These are phyloP conservation scores for Cetraspora pellucida DNA, from an alignment of 192 early-diverging fungal genomes.

Conservation along the genomic window DNA sequence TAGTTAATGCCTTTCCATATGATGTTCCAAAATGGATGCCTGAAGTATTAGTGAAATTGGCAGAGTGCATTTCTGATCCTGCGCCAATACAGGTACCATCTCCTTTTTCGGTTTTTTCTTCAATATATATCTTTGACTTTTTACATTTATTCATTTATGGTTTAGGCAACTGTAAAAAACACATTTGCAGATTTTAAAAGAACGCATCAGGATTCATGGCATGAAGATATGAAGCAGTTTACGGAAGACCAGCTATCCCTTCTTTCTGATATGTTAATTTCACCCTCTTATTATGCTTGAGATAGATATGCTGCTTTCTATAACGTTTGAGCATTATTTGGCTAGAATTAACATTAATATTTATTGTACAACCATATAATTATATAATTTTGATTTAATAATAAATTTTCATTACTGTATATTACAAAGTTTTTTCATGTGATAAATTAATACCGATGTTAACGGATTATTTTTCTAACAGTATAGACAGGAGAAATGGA, in stretches of 20 bases:
- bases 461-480: no score
- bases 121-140: slow-evolving; percentile 6
- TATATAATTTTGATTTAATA: no score
- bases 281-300: slow-evolving; percentile 75
- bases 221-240: slow-evolving; percentile 81
- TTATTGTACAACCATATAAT: no score
- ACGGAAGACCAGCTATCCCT: slow-evolving; percentile 74
- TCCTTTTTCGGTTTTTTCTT: neutral
- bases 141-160: neutral
- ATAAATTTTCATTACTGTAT: no score
- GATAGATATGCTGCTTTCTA: no score
- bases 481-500: no score
- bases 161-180: slow-evolving; percentile 74
- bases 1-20: slow-evolving; percentile 93
- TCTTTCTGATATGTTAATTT: slow-evolving; percentile 87
- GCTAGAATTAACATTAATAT: no score
- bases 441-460: no score
- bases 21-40: slow-evolving; percentile 93
- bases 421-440: no score
- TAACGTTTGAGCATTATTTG: no score
- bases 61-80: slow-evolving; percentile 79
- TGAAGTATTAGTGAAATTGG: slow-evolving; percentile 73
- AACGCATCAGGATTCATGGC: slow-evolving; percentile 96
- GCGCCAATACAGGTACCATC: slow-evolving; percentile 71
- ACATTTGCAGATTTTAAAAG: slow-evolving; percentile 92